A percentile compares a stretch with the other conserved stretches of the same genome.
These are phyloP conservation scores for Chenopodium formosanum DNA, from an alignment of 148 eudicot species.

Conservation along the genomic window DNA sequence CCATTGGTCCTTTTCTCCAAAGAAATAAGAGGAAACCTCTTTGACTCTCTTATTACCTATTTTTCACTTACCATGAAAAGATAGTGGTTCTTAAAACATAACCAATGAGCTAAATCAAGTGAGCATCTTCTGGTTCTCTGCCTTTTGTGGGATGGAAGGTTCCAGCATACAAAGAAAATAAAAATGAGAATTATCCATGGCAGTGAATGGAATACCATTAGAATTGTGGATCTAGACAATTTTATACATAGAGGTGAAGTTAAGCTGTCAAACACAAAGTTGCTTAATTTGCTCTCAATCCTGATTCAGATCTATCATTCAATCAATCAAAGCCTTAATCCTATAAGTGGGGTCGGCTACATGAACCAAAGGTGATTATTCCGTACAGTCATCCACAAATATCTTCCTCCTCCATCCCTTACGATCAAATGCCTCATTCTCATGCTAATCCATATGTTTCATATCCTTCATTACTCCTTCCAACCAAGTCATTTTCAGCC, in stretches of 20 bases:
- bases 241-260: background rate
- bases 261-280: background rate
- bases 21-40: background rate
- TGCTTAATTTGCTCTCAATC: background rate
- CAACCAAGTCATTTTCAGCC: too few species aligned
- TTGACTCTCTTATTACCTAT: background rate
- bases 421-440: too few species aligned
- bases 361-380: too few species aligned
- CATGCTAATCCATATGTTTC: too few species aligned
- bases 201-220: background rate
- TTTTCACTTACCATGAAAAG: background rate
- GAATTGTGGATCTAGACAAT: background rate
- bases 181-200: background rate
- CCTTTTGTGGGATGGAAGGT: background rate
- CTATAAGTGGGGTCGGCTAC: too few species aligned
- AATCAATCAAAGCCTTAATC: too few species aligned
- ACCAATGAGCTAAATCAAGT: background rate
- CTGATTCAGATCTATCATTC: background rate
- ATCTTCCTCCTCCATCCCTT: too few species aligned
- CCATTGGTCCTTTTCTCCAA: background rate
- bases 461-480: too few species aligned
- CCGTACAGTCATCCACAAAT: too few species aligned
- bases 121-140: background rate
- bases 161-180: background rate
- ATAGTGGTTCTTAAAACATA: background rate